phyloP scores from a whole-genome alignment of 2,329 filamentous ascomycete genomes.

The Tolypocladium endophyticum region DNA sequence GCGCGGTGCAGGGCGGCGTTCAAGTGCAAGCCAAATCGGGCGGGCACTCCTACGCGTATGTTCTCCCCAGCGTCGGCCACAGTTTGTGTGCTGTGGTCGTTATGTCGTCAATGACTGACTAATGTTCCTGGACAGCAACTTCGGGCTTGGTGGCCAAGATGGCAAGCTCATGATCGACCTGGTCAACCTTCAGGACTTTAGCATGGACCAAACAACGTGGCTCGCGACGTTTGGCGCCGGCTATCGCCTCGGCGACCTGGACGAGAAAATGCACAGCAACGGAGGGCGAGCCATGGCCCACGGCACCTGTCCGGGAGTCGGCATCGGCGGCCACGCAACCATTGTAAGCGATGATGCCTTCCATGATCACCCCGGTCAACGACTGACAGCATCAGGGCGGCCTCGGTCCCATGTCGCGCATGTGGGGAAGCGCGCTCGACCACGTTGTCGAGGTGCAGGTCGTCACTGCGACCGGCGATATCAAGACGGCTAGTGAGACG shows the following conservation, averaged over 20 bases:
- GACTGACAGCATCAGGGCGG: slow-evolving; percentile 31
- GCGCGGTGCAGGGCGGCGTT: slow-evolving; percentile 36
- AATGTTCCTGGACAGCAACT: slow-evolving; percentile 17
- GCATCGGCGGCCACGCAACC: slow-evolving; percentile 47
- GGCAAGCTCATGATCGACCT: slow-evolving; percentile 45
- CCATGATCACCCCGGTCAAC: background rate
- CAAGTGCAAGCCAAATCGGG: slow-evolving; percentile 53
- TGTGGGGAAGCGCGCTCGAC: slow-evolving; percentile 48
- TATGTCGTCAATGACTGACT: too few species aligned
- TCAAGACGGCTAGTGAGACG: slow-evolving; percentile 34
- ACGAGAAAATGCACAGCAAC: slow-evolving; percentile 35
- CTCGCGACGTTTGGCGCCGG: slow-evolving; percentile 45
- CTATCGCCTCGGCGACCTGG: slow-evolving; percentile 39
- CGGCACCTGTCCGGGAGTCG: slow-evolving; percentile 48
- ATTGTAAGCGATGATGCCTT: slow-evolving; percentile 27
- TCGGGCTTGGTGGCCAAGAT: slow-evolving; percentile 36
- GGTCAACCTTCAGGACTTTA: slow-evolving; percentile 39
- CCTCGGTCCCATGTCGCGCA: slow-evolving; percentile 45
- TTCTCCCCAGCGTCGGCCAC: too few species aligned
- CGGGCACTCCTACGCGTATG: slow-evolving; percentile 53
- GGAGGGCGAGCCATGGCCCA: slow-evolving; percentile 49
- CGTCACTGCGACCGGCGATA: slow-evolving; percentile 43
- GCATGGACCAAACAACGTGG: slow-evolving; percentile 41
- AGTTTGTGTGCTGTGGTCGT: too few species aligned
- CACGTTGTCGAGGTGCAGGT: slow-evolving; percentile 44